Evolutionary conservation across 2,329 filamentous ascomycete genomes (phyloP).

Genomic region (Microdochium paspali): DNA sequence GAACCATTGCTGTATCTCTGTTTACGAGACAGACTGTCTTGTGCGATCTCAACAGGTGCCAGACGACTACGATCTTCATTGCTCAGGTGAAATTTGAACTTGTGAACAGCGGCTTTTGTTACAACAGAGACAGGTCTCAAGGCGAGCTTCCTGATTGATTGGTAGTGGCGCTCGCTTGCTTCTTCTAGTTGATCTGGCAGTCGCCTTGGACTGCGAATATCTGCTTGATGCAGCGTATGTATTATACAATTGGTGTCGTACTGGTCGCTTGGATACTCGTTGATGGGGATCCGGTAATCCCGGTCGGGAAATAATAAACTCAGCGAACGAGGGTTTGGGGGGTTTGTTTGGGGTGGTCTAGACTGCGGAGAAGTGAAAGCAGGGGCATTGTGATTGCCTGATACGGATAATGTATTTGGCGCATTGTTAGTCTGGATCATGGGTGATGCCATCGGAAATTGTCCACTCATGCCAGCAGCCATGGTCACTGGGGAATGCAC

Average conservation of each 20-base stretch:
- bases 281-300: not conserved
- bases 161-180: conserved; percentile 36
- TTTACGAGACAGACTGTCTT: conserved; percentile 26
- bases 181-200: conserved; percentile 15
- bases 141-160: conserved; percentile 43
- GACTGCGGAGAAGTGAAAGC: not conserved
- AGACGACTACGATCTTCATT: conserved; percentile 24
- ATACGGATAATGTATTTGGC: not conserved
- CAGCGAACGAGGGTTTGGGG: not conserved
- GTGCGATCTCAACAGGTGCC: conserved; percentile 18
- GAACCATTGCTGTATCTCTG: conserved; percentile 32
- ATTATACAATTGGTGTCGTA: not conserved
- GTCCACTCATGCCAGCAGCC: not conserved
- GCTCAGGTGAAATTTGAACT: conserved; percentile 36
- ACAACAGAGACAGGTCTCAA: conserved; percentile 31
- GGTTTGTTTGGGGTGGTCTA: not conserved
- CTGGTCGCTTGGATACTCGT: not conserved
- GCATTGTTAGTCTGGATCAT: not conserved
- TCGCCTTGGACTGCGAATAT: conserved; percentile 37
- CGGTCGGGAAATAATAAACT: not conserved
- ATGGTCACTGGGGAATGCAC: not conserved
- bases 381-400: not conserved
- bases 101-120: conserved; percentile 27
- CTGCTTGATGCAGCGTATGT: conserved; percentile 34
- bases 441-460: not conserved